Conservation (phyloP, 2,329 filamentous ascomycete genomes). For the Diaporthe destruens region DNA sequence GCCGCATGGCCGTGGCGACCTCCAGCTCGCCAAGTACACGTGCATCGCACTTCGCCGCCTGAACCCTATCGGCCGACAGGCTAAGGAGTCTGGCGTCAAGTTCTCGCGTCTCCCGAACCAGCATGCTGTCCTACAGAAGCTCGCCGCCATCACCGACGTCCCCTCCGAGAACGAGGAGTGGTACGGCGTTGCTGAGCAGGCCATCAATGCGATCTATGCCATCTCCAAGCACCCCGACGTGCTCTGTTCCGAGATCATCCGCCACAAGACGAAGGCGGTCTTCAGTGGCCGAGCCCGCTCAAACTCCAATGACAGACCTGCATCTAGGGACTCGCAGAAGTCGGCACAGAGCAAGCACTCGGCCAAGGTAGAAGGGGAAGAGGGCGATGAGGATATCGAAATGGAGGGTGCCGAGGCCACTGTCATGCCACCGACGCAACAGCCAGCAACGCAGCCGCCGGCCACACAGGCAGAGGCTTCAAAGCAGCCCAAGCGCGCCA, state of each 20-base stretch:
- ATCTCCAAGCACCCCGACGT: conserved; percentile 94
- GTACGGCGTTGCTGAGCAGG: conserved; percentile 96
- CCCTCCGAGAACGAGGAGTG: conserved; percentile 93
- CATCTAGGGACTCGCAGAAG: conserved; percentile 45
- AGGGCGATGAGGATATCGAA: conserved; percentile 41
- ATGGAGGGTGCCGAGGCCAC: conserved; percentile 41
- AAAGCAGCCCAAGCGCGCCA: conserved; percentile 69
- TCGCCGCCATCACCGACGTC: conserved; percentile 88
- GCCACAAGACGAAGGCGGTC: conserved; percentile 86
- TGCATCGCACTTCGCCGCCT: conserved; percentile 94
- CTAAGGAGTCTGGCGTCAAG: conserved; percentile 76
- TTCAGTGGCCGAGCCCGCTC: conserved; percentile 68
- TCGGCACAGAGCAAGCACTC: conserved; percentile 46
- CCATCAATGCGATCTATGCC: conserved; percentile 93
- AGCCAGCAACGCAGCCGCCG: conserved; percentile 20
- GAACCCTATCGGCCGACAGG: conserved; percentile 84
- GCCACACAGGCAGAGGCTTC: conserved; percentile 27
- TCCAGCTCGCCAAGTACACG: conserved; percentile 93
- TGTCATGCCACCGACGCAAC: conserved; percentile 38
- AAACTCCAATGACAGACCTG: conserved; percentile 49
- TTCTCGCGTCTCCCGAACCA: conserved; percentile 89
- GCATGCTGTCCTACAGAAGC: conserved; percentile 84
- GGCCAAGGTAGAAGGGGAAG: conserved; percentile 48
- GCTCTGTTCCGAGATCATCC: conserved; percentile 90
- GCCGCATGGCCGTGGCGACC: conserved; percentile 80